phyloP scores from a whole-genome alignment of 176 grass and related monocot genomes.

The Avena atlantica region DNA sequence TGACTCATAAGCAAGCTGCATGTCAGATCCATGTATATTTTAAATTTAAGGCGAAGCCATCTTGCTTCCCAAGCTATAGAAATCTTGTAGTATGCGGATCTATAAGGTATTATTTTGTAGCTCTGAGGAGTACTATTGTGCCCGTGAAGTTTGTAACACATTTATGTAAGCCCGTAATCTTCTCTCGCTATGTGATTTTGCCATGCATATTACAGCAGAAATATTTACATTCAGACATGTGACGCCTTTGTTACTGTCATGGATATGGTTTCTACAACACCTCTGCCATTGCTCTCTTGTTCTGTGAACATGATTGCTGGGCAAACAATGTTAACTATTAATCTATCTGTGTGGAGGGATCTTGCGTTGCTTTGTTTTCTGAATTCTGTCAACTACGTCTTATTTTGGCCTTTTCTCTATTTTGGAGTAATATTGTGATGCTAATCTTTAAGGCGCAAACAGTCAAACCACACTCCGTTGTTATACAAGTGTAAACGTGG shows the following conservation, averaged over 20 bases:
- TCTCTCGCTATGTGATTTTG: constrained; percentile 13
- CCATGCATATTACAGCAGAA: constrained; percentile 27
- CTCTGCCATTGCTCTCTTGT: not conserved
- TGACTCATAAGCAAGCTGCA: constrained; percentile 28
- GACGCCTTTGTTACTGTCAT: not conserved
- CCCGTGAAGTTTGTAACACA: not conserved
- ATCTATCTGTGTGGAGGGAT: constrained; percentile 3
- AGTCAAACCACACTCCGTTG: not conserved
- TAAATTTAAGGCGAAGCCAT: constrained; percentile 11
- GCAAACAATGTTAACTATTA: constrained; percentile 7
- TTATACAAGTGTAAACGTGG: not conserved
- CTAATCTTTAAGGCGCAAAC: constrained; percentile 22
- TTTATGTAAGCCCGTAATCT: constrained; percentile 8
- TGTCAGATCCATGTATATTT: constrained; percentile 19
- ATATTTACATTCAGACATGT: constrained; percentile 31
- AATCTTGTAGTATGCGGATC: not conserved
- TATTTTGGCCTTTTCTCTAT: not conserved
- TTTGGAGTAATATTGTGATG: not conserved
- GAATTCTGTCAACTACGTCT: not conserved
- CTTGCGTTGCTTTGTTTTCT: constrained; percentile 19
- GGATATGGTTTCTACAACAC: constrained; percentile 3
- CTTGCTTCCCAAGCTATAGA: constrained; percentile 12
- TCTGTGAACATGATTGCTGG: not conserved
- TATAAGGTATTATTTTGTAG: constrained; percentile 15
- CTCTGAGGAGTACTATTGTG: not conserved